Evolutionary conservation across 2,329 filamentous ascomycete species (phyloP).

Genomic region (Xylaria sp.): DNA sequence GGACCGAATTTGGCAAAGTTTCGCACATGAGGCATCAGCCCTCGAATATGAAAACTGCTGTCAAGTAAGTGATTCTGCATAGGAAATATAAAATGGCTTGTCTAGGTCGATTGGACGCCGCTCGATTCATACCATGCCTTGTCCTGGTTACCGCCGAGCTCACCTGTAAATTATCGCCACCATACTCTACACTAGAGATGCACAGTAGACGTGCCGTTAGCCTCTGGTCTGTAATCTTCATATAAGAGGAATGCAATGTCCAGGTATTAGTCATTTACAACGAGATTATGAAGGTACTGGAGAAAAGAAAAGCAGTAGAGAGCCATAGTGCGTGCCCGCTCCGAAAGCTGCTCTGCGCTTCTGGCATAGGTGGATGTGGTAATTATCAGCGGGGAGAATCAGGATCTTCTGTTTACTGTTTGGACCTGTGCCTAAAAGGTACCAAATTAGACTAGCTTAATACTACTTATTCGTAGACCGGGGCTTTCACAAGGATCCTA

Average conservation of each 20-base stretch:
- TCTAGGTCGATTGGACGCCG: conserved; percentile 58
- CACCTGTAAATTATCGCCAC: conserved; percentile 65
- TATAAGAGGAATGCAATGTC: too few relatives aligned
- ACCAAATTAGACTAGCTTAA: too few relatives aligned
- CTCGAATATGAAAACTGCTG: conserved; percentile 34
- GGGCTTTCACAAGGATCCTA: too few relatives aligned
- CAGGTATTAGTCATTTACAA: conserved; percentile 56
- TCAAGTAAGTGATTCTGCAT: conserved; percentile 37
- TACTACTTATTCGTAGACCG: too few relatives aligned
- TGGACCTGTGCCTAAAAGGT: too few relatives aligned
- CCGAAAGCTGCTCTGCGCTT: conserved; percentile 49
- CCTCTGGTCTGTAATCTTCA: not conserved
- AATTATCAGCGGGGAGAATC: too few relatives aligned
- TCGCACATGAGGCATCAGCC: conserved; percentile 36
- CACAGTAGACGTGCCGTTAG: not conserved
- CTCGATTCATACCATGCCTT: conserved; percentile 69
- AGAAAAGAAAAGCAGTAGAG: conserved; percentile 58
- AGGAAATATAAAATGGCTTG: conserved; percentile 58
- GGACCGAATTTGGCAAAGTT: conserved; percentile 29
- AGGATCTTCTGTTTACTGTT: too few relatives aligned
- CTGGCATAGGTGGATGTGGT: not conserved
- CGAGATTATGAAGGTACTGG: conserved; percentile 61
- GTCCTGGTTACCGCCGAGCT: conserved; percentile 62
- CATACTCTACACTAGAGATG: conserved; percentile 61
- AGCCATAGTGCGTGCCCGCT: conserved; percentile 53